phyloP scores from a whole-genome alignment of 768 basidiomycete genomes.

The Boletus reticulatus region DNA sequence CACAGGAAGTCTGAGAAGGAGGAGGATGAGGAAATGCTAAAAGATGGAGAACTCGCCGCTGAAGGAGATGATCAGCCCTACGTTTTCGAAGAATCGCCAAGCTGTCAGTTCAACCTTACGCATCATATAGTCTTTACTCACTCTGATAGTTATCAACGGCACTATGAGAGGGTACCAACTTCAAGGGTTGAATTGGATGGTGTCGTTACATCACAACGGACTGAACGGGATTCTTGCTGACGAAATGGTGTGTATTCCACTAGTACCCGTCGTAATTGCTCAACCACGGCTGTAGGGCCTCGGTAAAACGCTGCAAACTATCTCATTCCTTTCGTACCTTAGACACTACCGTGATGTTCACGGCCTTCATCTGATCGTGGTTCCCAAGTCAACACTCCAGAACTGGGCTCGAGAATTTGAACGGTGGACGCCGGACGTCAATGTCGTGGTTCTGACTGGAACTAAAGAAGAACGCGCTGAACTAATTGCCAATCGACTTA shows the following conservation, averaged over 20 bases:
- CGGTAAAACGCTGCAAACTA: slow-evolving; percentile 97
- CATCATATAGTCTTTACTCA: neutral
- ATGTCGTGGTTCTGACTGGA: slow-evolving; percentile 77
- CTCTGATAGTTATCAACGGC: slow-evolving; percentile 73
- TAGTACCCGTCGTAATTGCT: neutral
- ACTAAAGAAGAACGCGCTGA: slow-evolving; percentile 87
- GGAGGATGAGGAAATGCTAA: slow-evolving; percentile 93
- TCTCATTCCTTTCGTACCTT: slow-evolving; percentile 94
- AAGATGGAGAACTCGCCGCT: slow-evolving; percentile 76
- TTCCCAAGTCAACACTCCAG: slow-evolving; percentile 97
- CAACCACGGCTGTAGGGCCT: slow-evolving; percentile 62
- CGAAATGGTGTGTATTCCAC: slow-evolving; percentile 67
- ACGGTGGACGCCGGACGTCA: slow-evolving; percentile 88
- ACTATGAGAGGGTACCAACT: slow-evolving; percentile 92
- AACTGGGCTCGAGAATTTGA: slow-evolving; percentile 96
- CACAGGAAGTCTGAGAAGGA: slow-evolving; percentile 98
- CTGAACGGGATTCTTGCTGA: slow-evolving; percentile 97
- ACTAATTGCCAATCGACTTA: slow-evolving; percentile 72
- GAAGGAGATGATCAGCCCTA: slow-evolving; percentile 88
- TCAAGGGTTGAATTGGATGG: slow-evolving; percentile 97
- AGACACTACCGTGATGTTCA: slow-evolving; percentile 72
- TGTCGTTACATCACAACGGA: slow-evolving; percentile 92
- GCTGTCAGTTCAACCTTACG: slow-evolving; percentile 50
- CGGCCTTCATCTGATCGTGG: slow-evolving; percentile 93
- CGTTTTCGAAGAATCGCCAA: slow-evolving; percentile 92